Evolutionary conservation across 495 filamentous ascomycete genomes (phyloP).

Genomic region (Penicillium subrubescens): DNA sequence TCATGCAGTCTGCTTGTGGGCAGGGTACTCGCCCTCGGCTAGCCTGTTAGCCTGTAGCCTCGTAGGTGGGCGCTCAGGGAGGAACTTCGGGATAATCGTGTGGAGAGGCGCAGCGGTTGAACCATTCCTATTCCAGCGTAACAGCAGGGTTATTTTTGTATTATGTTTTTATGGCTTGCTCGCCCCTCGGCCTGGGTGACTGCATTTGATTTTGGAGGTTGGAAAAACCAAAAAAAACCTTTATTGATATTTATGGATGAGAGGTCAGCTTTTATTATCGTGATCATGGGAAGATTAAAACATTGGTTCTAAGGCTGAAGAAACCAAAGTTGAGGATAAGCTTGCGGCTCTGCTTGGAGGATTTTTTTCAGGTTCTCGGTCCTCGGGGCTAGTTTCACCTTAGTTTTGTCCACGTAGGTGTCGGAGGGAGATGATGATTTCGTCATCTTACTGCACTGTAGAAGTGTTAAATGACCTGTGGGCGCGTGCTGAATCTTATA

Average conservation of each 20-base stretch:
- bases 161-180: background rate
- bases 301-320: no score
- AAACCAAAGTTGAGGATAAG: background rate
- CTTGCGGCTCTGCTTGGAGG: background rate
- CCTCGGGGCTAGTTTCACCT: background rate
- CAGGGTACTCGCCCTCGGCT: background rate
- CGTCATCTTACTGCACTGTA: no score
- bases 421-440: no score
- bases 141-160: background rate
- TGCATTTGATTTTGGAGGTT: background rate
- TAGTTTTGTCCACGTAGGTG: background rate
- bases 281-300: background rate
- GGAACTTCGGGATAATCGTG: constrained; percentile 5
- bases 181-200: background rate
- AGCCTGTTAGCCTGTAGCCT: background rate
- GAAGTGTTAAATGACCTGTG: background rate
- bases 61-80: background rate
- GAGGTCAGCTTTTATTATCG: no score
- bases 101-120: background rate
- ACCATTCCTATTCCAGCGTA: background rate
- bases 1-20: background rate
- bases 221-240: background rate
- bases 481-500: background rate
- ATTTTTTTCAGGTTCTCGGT: background rate
- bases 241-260: background rate